Base-by-base conservation (phyloP, 352 stramenopile genomes). In the Pythium biforme region DNA sequence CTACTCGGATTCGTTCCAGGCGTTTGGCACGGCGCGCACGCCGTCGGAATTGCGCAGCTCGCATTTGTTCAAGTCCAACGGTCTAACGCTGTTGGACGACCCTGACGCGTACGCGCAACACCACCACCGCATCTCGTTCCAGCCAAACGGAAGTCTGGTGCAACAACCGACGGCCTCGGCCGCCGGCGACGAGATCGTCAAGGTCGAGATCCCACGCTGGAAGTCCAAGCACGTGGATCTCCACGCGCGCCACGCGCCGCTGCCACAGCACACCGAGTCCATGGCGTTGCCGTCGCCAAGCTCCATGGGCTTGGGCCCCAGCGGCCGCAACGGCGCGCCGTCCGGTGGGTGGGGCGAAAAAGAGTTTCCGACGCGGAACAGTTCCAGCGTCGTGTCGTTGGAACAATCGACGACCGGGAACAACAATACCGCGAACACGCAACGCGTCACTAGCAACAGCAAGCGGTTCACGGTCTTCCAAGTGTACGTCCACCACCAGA, bases 391-490 rank as follows among this genome's bases (percentile, higher is more conserved):
- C 19, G 69, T 85, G 51, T 48, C 37, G 11, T 29, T 54, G 43
- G 57, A 55, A 6, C 50, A 29, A 17, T 55, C 33, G 23, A 62
- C n/a, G n/a, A n/a, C n/a, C n/a, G n/a, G n/a, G n/a, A n/a, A n/a
- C n/a, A n/a, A n/a, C n/a, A n/a, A n/a, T n/a, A n/a, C n/a, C n/a
- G n/a, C n/a, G n/a, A n/a, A n/a, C n/a, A n/a, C n/a, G n/a, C n/a
- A n/a, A n/a, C n/a, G n/a, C 17, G 31, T 52, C 4, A 23, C 17
- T 4, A 25, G 31, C 57, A 74, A 64, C 64, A 69, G 51, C 41
- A 92, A 94, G 67, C 72, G 83, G 15, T 93, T 81, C 64, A 95
- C 86, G 7, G 75, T 89, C 31, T 95, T 93, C 55, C 74, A 87
- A 52, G 72, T 95, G 7, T 81, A 86, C 53, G 79, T 95, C 50